Base-by-base conservation (phyloP, 441 rosid species). In the Isatis lusitanica region DNA sequence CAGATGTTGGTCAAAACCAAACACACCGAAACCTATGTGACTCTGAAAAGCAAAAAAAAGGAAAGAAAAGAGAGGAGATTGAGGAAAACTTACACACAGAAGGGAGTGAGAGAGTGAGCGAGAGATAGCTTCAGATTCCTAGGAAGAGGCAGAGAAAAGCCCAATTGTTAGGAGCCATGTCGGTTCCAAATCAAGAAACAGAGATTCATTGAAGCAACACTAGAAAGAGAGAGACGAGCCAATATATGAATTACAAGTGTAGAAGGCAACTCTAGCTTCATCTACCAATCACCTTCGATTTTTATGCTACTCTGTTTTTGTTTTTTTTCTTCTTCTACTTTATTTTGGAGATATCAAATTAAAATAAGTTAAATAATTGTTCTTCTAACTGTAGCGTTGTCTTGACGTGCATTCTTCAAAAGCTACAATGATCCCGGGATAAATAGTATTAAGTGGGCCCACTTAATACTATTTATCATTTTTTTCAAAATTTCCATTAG, bases 121-220 rank as follows among this genome's bases (percentile, higher is more conserved):
- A 56, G 43, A 12, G 70, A 3, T 26, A 73, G 66, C 26, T 66
- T 59, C 58, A 74, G 73, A 79, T 67, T 78, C 79, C 79, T 68
- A 74, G 35, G 74, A 63, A 85, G 87, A 79, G 74, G 76, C 79
- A 52, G 78, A 77, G 87, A 83, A 73, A 68, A 62, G 78, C 92
- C 89, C 86, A 82, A 72, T 71, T 60, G 77, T 74, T 80, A 67
- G 93, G 88, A 88, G 85, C 90, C 88, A 83, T 88, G 85, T 90
- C 84, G 83, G 93, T 79, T 81, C 65, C 84, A 77, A 63, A 74
- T 70, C 68, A 83, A 85, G 85, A 85, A 81, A 78, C 79, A 66
- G 4, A 73, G 52, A 55, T 71, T 70, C 66, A 43, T 66, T 39
- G 68, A 50, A 68, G 40, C 64, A 77, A 74, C 53, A 65, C 47